Evolutionary conservation across 768 basidiomycete genomes (phyloP).

Genomic region (Holtermannia corniformis): DNA sequence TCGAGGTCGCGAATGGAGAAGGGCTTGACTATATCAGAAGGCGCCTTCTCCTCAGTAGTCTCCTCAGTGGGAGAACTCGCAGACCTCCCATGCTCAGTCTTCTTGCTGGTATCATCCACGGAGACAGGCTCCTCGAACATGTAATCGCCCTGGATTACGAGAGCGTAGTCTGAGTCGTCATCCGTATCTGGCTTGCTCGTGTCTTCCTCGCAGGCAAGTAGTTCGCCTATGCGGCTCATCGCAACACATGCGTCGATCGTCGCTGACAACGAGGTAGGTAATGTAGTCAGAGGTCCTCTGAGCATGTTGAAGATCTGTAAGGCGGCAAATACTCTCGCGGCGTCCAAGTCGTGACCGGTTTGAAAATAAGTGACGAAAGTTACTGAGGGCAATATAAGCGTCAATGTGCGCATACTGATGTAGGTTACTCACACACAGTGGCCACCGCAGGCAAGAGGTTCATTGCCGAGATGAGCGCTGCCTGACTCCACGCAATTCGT

Average conservation of each 20-base stretch:
- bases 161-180: conserved; percentile 40
- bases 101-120: not conserved
- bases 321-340: conserved; percentile 52
- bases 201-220: conserved; percentile 46
- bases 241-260: conserved; percentile 8
- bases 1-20: conserved; percentile 40
- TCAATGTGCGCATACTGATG: too few species aligned
- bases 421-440: not conserved
- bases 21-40: too few species aligned
- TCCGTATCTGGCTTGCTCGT: conserved; percentile 48
- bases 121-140: conserved; percentile 22
- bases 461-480: not conserved
- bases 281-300: conserved; percentile 21
- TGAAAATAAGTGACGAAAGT: conserved; percentile 56
- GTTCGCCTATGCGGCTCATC: conserved; percentile 2
- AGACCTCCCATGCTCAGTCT: too few species aligned
- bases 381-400: too few species aligned
- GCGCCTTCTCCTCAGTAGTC: too few species aligned
- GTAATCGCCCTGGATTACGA: conserved; percentile 44
- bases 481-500: not conserved
- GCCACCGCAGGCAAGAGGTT: not conserved
- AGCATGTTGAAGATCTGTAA: conserved; percentile 53
- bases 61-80: too few species aligned
- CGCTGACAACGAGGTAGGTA: conserved; percentile 19
- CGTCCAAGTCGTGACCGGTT: conserved; percentile 50